phyloP scores from a whole-genome alignment of 495 filamentous ascomycete species.

The Evansstolkia leycettana region DNA sequence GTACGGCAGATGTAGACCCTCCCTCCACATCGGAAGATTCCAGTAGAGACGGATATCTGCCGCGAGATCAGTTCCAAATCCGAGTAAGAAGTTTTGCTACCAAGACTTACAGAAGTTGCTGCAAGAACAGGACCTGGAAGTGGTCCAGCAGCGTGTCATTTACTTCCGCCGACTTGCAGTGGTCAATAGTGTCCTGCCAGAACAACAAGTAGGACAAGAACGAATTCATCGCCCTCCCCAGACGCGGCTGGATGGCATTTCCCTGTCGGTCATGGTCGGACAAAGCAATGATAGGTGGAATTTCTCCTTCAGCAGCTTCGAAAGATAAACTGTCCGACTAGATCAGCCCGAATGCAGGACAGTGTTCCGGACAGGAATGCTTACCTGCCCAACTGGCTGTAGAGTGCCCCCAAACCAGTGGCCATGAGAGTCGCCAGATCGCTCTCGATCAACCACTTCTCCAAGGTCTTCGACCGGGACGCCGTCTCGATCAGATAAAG shows the following conservation, averaged over 20 bases:
- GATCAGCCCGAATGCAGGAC: too few species aligned
- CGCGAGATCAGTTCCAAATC: conserved; percentile 5
- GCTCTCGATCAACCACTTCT: conserved; percentile 94
- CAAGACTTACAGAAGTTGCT: conserved; percentile 70
- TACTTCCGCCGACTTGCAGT: conserved; percentile 84
- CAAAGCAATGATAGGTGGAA: conserved; percentile 71
- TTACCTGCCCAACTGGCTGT: conserved; percentile 85
- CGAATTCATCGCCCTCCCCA: conserved; percentile 73
- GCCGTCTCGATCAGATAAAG: conserved; percentile 94
- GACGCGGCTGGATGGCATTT: conserved; percentile 32
- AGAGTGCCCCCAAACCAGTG: conserved; percentile 84
- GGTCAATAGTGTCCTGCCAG: conserved; percentile 96
- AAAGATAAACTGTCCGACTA: conserved; percentile 21
- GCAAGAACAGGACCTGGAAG: conserved; percentile 91
- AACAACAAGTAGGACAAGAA: conserved; percentile 92
- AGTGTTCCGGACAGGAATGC: conserved; percentile 3
- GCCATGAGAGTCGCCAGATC: conserved; percentile 96
- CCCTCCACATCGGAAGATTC: conserved; percentile 96
- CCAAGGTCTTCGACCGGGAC: conserved; percentile 64
- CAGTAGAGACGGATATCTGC: conserved; percentile 83
- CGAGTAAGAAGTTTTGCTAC: conserved; percentile 6
- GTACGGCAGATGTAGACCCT: conserved; percentile 87
- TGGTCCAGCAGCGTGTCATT: conserved; percentile 89
- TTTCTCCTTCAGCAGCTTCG: conserved; percentile 38
- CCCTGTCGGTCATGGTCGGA: conserved; percentile 57